Conservation (phyloP, 2,329 filamentous ascomycete genomes). For the Aspergillus thermomutatus region DNA sequence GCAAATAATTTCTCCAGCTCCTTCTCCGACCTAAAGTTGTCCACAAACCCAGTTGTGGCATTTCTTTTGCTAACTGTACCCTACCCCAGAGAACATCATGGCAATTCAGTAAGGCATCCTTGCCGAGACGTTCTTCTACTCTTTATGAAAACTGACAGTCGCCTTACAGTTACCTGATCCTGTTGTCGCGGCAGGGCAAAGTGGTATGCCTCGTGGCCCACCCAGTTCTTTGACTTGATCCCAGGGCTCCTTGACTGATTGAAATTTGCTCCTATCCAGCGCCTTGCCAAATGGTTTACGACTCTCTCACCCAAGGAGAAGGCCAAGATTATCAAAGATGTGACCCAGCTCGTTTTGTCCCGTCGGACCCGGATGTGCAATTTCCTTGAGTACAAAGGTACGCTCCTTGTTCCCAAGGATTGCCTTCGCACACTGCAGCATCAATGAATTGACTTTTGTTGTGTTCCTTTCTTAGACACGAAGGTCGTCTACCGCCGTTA, state of each 20-base stretch:
- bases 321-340: conserved; percentile 99
- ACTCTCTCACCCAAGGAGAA: conserved; percentile 97
- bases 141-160: conserved; percentile 14
- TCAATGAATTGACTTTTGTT: conserved; percentile 2
- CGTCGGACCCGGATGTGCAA: conserved; percentile 99
- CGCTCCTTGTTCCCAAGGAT: neutral
- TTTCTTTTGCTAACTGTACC: neutral
- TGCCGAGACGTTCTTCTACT: neutral
- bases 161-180: conserved; percentile 83
- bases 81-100: conserved; percentile 22
- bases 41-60: neutral
- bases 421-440: neutral
- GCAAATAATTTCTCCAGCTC: neutral
- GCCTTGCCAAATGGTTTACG: conserved; percentile 98
- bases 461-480: conserved; percentile 62
- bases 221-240: conserved; percentile 26
- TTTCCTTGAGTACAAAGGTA: conserved; percentile 98
- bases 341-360: conserved; percentile 93
- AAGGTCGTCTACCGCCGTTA: conserved; percentile 99
- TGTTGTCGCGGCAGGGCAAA: conserved; percentile 98
- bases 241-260: conserved; percentile 19
- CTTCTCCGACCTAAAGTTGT: neutral
- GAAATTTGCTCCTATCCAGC: conserved; percentile 54
- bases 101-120: conserved; percentile 31
- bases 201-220: conserved; percentile 67